Evolutionary conservation across 129 eudicot species (phyloP), one percentile per base, ranked within the genome.

Genomic region (Scalesia atractyloides): DNA sequence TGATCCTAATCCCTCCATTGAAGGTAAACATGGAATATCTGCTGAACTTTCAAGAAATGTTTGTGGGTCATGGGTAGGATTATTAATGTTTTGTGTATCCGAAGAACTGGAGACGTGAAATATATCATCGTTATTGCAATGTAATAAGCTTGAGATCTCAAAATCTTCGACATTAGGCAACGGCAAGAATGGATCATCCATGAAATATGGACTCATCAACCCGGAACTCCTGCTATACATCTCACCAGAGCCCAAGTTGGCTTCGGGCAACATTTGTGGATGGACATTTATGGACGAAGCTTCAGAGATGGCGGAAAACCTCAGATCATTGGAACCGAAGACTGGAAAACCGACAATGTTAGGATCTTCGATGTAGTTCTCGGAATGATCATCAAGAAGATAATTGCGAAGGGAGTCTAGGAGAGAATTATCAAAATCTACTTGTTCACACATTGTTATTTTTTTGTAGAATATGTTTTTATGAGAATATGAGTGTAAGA

Each of bases 301-400:
- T 44, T 66, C 70, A 19, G 56, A 44, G 56, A 20, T 11, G 12
- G 71, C 12, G 5, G 56, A 54, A 46, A 66, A 12, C 46, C 39
- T 44, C 17, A 22, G 3, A 22, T 46, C 10, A 19, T 64, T 37
- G 5, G 34, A 43, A 20, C 9, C 22, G 11, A 15, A n/a, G 9
- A 24, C 17, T n/a, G 16, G 37, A 13, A 59, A 65, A 41, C 18
- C 34, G 24, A 12, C 16, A 16, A 44, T 30, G 44, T 33, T 60
- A 60, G 33, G 19, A 60, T 60, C 19, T 2, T 11, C 36, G 33
- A 39, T 3, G 52, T 37, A 41, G 50, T 46, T 19, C 5, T 66
- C 70, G 0, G 56, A 43, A 19, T 20, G 56, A 66, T 66, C 71
- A 20, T 66, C 57, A 13, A 66, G 71, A 44, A 66, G 57, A 66